phyloP scores from a whole-genome alignment of 169 alveolate genomes.

The Cystoisospora suis region DNA sequence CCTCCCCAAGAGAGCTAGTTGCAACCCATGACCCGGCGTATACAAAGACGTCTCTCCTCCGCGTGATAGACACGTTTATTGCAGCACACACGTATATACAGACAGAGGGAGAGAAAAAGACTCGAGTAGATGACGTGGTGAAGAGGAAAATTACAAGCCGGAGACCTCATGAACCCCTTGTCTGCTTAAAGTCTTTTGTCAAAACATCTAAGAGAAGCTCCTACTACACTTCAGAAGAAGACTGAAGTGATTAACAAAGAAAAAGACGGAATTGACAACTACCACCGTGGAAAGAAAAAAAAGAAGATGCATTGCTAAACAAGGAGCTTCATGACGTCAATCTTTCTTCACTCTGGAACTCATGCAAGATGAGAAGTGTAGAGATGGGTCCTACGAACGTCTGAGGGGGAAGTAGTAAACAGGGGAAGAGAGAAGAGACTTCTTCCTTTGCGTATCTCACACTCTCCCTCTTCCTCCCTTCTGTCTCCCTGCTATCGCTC shows the following conservation, averaged over 20 bases:
- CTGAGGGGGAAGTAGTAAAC: no score
- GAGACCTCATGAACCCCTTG: background rate
- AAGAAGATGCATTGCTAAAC: background rate
- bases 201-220: background rate
- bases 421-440: no score
- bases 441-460: no score
- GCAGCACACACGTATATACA: background rate
- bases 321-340: background rate
- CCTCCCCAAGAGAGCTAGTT: no score
- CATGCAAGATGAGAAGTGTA: no score
- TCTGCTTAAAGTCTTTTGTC: background rate
- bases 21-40: background rate
- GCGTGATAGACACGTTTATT: no score
- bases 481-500: no score
- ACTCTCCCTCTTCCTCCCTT: no score
- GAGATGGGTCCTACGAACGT: no score
- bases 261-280: background rate
- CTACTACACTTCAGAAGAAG: background rate
- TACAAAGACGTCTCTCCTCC: background rate
- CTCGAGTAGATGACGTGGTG: background rate
- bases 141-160: background rate
- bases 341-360: no score
- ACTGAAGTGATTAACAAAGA: no score
- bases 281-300: background rate
- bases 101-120: background rate